Base-by-base conservation (phyloP, 2,329 filamentous ascomycete genomes). In the Zarea fungicola region DNA sequence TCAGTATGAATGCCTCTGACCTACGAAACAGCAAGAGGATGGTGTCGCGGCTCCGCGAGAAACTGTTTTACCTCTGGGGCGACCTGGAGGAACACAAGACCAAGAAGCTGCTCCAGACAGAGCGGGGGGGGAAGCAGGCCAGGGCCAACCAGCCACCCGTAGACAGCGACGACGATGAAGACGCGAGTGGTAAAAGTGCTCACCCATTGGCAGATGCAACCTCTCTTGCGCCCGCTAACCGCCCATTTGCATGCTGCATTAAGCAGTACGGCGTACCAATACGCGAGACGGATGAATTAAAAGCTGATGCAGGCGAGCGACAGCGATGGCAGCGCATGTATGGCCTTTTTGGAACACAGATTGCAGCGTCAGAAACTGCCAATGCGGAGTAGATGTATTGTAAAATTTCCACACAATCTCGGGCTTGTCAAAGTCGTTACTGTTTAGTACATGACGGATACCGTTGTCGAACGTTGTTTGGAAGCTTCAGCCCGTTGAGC, bases 41-140 rank as follows among this genome's bases (percentile, higher is more conserved):
- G 1, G 68, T 93, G 1, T 62, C 58, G 3, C 54, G 63, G 6
- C 67, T 96, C 5, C 77, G 80, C 43, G 80, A 95, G 56, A 83
- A 78, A 56, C 72, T 96, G 48, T 92, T 85, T 61, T 70, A 81
- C 29, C 72, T 96, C 2, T 97, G 92, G 91, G 92, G 92, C 2
- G 80, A 96, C 52, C 72, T 96, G 1, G 83, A 91, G 60, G 89
- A 95, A 61, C 64, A 71, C 41, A 89, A 87, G 61, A 58, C 59
- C 2, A 62, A 57, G n/a, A 57, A 63, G 2, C 55, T 64, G 18
- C 52, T 58, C 50, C 65, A 61, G 55, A 62, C 52, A 44, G 48
- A 41, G 5, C 54, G 60, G 52, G 54, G 62, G 7, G 42, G 36
- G 35, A 42, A 41, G 39, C 34, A 54, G 47, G 52, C 53, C 49